Base-by-base conservation (phyloP, 176 grass and related monocot species). In the Avena eriantha region DNA sequence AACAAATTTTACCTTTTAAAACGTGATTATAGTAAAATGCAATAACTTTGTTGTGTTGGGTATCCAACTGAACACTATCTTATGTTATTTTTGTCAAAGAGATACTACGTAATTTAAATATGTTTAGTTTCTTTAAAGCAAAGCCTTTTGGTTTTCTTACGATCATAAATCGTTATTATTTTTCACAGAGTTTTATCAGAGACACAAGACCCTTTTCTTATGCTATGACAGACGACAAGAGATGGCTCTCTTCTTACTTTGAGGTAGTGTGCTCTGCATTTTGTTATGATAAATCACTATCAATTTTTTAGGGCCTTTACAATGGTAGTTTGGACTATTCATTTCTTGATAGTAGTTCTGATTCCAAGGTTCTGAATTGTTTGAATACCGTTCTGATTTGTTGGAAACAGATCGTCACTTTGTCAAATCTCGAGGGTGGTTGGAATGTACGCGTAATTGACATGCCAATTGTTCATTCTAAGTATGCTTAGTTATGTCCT, bases 81-180 rank as follows among this genome's bases (percentile, higher is more conserved):
- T 69, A 33, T 76, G 16, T 49, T 51, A 51, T 33, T 66, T 68
- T 85, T 64, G 69, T 75, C 19, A 19, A 56, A 56, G 34, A 73
- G 18, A 45, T 81, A 49, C 21, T 19, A 21, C 47, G 19, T 71
- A 54, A 43, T 54, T 54, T 83, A 3, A 76, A 36, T 77, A 63
- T 63, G 22, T 31, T 46, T 9, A 45, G 23, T 12, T 66, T n/a
- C 17, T 33, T 26, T 47, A 24, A 66, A 48, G 73, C 8, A 63
- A 55, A 67, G 43, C 47, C 5, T 64, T 15, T 71, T 46, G 31
- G 48, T 49, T 64, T 4, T 72, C 11, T 43, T 43, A 58, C 7
- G 43, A 58, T 80, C 64, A 59, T 19, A 46, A 46, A 45, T 68
- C 5, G 17, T 48, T 72, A 53, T 46, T 24, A 60, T 19, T 69